These are phyloP conservation scores for Stachybotrys chartarum DNA, from an alignment of 2,329 filamentous ascomycete genomes.

Conservation along the genomic window DNA sequence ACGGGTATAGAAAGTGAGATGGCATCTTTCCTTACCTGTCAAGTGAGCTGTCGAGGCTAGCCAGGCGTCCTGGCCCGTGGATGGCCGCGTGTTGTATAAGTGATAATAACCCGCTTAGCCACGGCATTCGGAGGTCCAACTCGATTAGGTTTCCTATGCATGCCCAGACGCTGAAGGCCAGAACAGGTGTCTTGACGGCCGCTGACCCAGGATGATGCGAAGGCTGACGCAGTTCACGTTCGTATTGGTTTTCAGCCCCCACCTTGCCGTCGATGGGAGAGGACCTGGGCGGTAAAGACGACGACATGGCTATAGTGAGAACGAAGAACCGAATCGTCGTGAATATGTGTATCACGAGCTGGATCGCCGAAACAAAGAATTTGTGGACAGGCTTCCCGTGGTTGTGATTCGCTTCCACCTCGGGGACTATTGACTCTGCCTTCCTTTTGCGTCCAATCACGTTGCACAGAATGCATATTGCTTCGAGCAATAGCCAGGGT, in stretches of 20 bases:
- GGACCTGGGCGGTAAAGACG: slow-evolving; percentile 54
- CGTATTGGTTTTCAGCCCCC: slow-evolving; percentile 8
- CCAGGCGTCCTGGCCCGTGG: slow-evolving; percentile 67
- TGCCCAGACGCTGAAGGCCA: slow-evolving; percentile 71
- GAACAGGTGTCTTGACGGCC: slow-evolving; percentile 51
- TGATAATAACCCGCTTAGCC: slow-evolving; percentile 70
- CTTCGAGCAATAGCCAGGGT: slow-evolving; percentile 84
- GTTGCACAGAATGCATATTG: slow-evolving; percentile 63
- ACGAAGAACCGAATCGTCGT: slow-evolving; percentile 60
- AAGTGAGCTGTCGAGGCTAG: slow-evolving; percentile 66
- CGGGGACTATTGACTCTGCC: not conserved
- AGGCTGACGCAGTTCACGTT: slow-evolving; percentile 12
- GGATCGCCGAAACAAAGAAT: slow-evolving; percentile 50
- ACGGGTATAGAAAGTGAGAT: slow-evolving; percentile 17
- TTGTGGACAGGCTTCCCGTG: slow-evolving; percentile 31
- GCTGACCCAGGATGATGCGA: slow-evolving; percentile 5
- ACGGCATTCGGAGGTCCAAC: slow-evolving; percentile 79
- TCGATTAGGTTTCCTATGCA: slow-evolving; percentile 67
- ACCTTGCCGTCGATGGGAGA: slow-evolving; percentile 16
- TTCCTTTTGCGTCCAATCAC: slow-evolving; percentile 14
- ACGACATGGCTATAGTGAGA: slow-evolving; percentile 57
- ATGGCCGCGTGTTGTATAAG: slow-evolving; percentile 69
- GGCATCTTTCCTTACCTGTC: slow-evolving; percentile 69
- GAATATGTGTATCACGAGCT: slow-evolving; percentile 48
- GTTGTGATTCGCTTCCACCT: not conserved